These are phyloP conservation scores for Avicennia marina DNA, from an alignment of 257 asterid genomes.

Conservation along the genomic window DNA sequence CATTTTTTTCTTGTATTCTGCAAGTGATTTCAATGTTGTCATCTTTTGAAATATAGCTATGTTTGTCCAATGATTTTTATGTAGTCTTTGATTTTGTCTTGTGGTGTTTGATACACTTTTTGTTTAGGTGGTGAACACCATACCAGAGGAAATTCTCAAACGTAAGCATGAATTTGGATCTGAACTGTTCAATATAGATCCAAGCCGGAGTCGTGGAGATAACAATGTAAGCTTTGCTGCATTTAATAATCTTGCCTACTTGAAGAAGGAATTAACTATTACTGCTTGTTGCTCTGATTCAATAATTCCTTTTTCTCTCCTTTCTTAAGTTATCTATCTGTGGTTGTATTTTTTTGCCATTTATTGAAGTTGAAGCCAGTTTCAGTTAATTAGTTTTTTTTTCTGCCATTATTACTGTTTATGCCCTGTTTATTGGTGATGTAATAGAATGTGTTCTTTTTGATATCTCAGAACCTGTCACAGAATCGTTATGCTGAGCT, in stretches of 20 bases:
- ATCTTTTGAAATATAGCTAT: slow-evolving; percentile 4
- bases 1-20: slow-evolving; percentile 1
- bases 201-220: slow-evolving; percentile 67
- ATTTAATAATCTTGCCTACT: neutral
- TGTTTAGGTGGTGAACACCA: slow-evolving; percentile 41
- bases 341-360: neutral
- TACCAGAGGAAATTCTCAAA: slow-evolving; percentile 63
- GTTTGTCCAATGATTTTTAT: neutral
- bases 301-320: neutral
- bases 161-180: slow-evolving; percentile 79
- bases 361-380: too few species aligned
- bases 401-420: neutral
- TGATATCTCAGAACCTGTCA: slow-evolving; percentile 26
- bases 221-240: slow-evolving; percentile 48
- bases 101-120: slow-evolving; percentile 10
- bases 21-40: neutral
- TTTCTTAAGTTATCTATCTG: neutral
- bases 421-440: neutral
- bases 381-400: too few species aligned
- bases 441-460: neutral
- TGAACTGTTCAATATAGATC: slow-evolving; percentile 73
- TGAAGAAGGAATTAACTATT: neutral
- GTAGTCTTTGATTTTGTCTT: neutral
- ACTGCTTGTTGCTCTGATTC: neutral
- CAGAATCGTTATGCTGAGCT: slow-evolving; percentile 61